Evolutionary conservation across 2,329 filamentous ascomycete genomes (phyloP).

Genomic region (Penicillium oxalicum): DNA sequence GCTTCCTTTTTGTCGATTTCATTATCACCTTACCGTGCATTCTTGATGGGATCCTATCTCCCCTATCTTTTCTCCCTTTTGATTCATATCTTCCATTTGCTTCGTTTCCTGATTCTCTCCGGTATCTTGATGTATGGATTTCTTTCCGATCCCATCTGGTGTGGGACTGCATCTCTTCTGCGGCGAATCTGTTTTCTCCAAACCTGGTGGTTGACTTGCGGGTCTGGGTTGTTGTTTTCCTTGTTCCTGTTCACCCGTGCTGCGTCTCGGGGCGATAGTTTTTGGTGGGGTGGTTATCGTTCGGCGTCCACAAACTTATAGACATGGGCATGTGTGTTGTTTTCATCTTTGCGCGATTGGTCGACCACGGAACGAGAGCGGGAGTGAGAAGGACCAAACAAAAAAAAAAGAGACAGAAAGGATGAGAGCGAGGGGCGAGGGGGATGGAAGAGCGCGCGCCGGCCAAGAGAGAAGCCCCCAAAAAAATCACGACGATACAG

Average conservation of each 20-base stretch:
- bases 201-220: constrained; percentile 19
- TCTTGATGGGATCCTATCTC: constrained; percentile 12
- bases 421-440: background rate
- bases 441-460: too few relatives aligned
- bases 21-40: constrained; percentile 14
- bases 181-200: constrained; percentile 17
- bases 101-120: constrained; percentile 4
- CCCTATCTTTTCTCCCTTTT: constrained; percentile 4
- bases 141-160: constrained; percentile 18
- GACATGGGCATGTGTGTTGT: constrained; percentile 36
- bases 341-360: constrained; percentile 21
- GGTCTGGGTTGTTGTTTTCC: constrained; percentile 26
- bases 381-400: constrained; percentile 10
- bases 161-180: constrained; percentile 22
- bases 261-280: constrained; percentile 29
- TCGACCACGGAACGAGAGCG: constrained; percentile 26
- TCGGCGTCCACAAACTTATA: constrained; percentile 37
- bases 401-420: constrained; percentile 6
- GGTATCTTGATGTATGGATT: constrained; percentile 1
- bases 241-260: constrained; percentile 19
- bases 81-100: constrained; percentile 3
- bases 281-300: constrained; percentile 33
- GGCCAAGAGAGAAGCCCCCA: too few relatives aligned
- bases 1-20: constrained; percentile 1
- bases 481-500: too few relatives aligned